These are phyloP conservation scores for Plasmodium billcollinsi DNA, from an alignment of 169 alveolate species.

Conservation along the genomic window DNA sequence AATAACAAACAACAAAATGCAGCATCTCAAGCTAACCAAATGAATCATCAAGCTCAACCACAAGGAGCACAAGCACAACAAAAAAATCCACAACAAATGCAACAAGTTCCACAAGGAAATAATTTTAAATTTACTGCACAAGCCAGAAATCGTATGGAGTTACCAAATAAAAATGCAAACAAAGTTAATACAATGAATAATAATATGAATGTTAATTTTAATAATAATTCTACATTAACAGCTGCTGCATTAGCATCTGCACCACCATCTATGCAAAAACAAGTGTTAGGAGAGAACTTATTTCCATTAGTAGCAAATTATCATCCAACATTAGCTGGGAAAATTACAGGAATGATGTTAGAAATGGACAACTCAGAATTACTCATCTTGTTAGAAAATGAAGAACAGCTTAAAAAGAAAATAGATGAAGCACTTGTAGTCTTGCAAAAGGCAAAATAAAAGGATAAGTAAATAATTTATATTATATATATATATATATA, in stretches of 20 bases:
- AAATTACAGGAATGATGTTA: conserved; percentile 97
- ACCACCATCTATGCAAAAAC: conserved; percentile 94
- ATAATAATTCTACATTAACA: conserved; percentile 81
- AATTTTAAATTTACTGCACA: conserved; percentile 88
- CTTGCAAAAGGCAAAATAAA: conserved; percentile 86
- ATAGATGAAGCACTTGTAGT: conserved; percentile 94
- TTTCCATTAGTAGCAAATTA: conserved; percentile 93
- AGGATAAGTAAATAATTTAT: background rate
- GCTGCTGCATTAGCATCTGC: conserved; percentile 90
- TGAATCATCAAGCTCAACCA: conserved; percentile 21
- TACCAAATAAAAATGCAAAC: conserved; percentile 66
- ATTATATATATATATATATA: background rate
- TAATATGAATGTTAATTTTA: conserved; percentile 63
- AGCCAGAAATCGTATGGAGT: conserved; percentile 86
- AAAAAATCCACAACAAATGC: conserved; percentile 41
- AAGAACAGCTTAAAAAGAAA: conserved; percentile 92
- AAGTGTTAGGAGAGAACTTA: conserved; percentile 94
- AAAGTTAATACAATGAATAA: conserved; percentile 42
- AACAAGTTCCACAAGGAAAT: conserved; percentile 34
- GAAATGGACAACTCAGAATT: conserved; percentile 97
- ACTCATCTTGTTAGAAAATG: conserved; percentile 91
- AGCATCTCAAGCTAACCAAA: conserved; percentile 8
- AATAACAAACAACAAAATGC: conserved; percentile 21
- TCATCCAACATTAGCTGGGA: conserved; percentile 96
- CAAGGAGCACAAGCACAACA: conserved; percentile 39